Evolutionary conservation across 2,329 filamentous ascomycete genomes (phyloP), one percentile per base, ranked within the genome.

Genomic region (Didymella glomerata): DNA sequence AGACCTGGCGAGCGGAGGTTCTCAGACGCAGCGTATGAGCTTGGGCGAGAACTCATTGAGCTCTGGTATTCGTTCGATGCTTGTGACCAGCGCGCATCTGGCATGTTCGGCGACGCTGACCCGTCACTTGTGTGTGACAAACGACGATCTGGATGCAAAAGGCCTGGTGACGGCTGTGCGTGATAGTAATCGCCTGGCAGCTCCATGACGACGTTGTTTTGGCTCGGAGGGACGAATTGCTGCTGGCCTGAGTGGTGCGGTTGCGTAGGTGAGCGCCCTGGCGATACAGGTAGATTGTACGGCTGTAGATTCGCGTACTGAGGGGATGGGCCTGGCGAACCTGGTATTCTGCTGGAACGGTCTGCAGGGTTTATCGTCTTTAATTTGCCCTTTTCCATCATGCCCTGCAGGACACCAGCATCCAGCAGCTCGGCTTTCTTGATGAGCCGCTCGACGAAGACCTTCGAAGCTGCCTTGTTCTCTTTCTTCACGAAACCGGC

Each of bases 351-450:
- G 18, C 59, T 49, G 2, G 68, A 68, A 24, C 69, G 71, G 40
- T 78, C 77, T 36, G 77, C 79, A 2, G 82, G 81, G 64, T 84
- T 84, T 61, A 86, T 72, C 0, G 87, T 90, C 77, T 81, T 86
- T 59, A 90, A 79, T 68, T 80, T 84, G 46, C 88, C 88, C 61
- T 88, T 80, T 66, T 89, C 83, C 69, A 90, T 85, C 87, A 91
- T 89, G 54, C 86, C 88, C 41, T 86, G 84, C 48, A 91, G 79
- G 18, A 85, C 81, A 16, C 88, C 88, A 6, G 87, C 80, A 66
- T 90, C 88, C 38, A 91, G 79, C 22, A 91, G 79, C 74, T 89
- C 87, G 0, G 88, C 88, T 79, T 90, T 90, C 69, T 89, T 89
- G 69, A 90, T 86, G 71, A 91, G 84, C 48, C 88, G 83, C 52